Conservation (phyloP, 192 early-diverging fungal species). For the Thamnidium elegans region DNA sequence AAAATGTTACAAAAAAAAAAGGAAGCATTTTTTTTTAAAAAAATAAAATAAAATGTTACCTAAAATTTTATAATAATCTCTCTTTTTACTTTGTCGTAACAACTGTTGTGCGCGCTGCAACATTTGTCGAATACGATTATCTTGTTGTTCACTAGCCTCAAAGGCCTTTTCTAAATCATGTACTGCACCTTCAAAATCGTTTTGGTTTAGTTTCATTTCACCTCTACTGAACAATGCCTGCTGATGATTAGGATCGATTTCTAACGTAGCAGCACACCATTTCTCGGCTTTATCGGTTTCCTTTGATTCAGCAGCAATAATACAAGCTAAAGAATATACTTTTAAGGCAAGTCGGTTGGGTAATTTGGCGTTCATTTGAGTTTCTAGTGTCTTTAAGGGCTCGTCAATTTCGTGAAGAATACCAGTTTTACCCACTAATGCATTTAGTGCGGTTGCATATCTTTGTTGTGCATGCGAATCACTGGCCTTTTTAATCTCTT, state of each 20-base stretch:
- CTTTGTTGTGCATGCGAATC: conserved; percentile 51
- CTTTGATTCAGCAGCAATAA: conserved; percentile 56
- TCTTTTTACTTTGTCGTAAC: conserved; percentile 55
- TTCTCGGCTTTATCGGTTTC: conserved; percentile 47
- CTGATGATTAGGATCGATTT: conserved; percentile 65
- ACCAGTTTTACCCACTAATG: conserved; percentile 47
- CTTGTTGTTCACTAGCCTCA: conserved; percentile 52
- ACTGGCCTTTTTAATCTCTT: conserved; percentile 61
- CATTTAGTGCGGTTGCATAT: conserved; percentile 57
- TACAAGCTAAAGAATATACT: conserved; percentile 55
- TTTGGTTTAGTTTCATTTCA: conserved; percentile 62
- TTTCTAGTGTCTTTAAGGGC: conserved; percentile 14
- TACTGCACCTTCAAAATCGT: conserved; percentile 79
- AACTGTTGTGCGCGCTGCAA: conserved; percentile 63
- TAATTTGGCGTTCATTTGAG: conserved; percentile 27
- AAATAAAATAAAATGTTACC: too few species aligned
- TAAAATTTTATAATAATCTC: conserved; percentile 96
- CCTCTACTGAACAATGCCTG: conserved; percentile 73
- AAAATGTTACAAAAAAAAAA: neutral
- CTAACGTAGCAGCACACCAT: conserved; percentile 72
- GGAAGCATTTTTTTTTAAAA: too few species aligned
- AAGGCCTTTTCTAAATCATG: conserved; percentile 70
- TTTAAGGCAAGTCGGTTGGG: conserved; percentile 38
- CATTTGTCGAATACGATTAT: conserved; percentile 54
- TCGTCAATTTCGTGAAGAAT: conserved; percentile 36